phyloP scores from a whole-genome alignment of 2,329 filamentous ascomycete genomes.

The Erysiphe neolycopersici region DNA sequence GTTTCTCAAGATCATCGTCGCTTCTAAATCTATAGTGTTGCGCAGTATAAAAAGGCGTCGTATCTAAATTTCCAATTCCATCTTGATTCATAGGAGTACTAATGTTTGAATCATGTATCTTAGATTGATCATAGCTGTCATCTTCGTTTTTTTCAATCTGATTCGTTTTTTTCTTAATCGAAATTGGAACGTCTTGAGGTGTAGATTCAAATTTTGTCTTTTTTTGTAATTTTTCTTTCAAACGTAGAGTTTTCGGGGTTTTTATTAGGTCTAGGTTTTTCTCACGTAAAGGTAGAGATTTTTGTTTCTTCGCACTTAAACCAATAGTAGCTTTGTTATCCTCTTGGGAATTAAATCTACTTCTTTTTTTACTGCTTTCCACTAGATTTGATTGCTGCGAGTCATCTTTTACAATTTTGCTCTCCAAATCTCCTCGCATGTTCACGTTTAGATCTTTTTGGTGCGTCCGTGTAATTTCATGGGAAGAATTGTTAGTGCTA shows the following conservation, averaged over 20 bases:
- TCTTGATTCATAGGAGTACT: too few species aligned
- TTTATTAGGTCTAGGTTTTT: slow-evolving; percentile 4
- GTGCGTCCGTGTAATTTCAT: background rate
- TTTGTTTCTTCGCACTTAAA: slow-evolving; percentile 8
- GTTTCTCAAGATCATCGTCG: background rate
- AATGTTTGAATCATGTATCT: background rate
- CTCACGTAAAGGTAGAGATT: slow-evolving; percentile 5
- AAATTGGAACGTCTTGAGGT: background rate
- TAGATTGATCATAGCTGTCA: background rate
- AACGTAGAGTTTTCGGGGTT: slow-evolving; percentile 2
- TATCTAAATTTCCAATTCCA: background rate
- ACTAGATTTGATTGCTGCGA: background rate
- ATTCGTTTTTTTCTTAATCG: background rate
- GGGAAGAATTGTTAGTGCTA: background rate
- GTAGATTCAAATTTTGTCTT: background rate
- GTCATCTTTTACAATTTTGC: slow-evolving; percentile 1
- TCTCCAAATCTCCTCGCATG: background rate
- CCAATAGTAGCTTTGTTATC: slow-evolving; percentile 1
- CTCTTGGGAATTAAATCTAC: slow-evolving; percentile 2
- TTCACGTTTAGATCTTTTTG: background rate
- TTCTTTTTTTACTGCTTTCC: background rate
- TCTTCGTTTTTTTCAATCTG: background rate
- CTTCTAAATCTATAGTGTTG: slow-evolving; percentile 6
- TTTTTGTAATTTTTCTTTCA: too few species aligned
- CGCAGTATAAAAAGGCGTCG: background rate